Conservation (phyloP, 73 alveolate species). For the Paramecium tetraurelia region DNA sequence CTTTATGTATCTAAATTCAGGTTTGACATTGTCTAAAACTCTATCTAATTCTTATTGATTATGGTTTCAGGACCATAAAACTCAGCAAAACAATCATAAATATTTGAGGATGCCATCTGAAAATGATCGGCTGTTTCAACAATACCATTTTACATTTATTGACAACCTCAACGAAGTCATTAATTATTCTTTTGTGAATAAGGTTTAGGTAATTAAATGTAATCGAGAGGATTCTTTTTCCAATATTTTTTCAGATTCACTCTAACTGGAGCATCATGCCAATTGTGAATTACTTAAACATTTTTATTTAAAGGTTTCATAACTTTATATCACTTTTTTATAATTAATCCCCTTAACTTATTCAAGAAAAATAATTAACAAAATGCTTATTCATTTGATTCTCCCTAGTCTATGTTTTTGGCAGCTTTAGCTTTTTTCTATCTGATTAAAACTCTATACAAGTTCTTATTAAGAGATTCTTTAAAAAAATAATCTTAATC, state of each 20-base stretch:
- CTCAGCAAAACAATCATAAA: background rate
- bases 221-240: constrained; percentile 13
- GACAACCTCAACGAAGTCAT: constrained; percentile 29
- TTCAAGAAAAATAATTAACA: background rate
- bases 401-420: too few species aligned
- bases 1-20: background rate
- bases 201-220: background rate
- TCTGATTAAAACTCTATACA: too few species aligned
- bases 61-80: background rate
- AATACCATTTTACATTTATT: background rate
- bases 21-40: background rate
- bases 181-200: background rate
- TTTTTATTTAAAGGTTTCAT: background rate
- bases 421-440: too few species aligned
- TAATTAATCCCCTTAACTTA: background rate
- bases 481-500: too few species aligned
- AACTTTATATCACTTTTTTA: background rate
- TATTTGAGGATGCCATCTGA: background rate
- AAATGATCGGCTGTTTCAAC: background rate
- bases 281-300: background rate
- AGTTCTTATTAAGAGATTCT: too few species aligned
- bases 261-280: constrained; percentile 38
- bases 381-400: too few species aligned
- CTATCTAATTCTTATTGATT: background rate
- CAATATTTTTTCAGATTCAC: constrained; percentile 14